Base-by-base conservation (phyloP, 2,329 filamentous ascomycete species). In the Aspergillus sp. region DNA sequence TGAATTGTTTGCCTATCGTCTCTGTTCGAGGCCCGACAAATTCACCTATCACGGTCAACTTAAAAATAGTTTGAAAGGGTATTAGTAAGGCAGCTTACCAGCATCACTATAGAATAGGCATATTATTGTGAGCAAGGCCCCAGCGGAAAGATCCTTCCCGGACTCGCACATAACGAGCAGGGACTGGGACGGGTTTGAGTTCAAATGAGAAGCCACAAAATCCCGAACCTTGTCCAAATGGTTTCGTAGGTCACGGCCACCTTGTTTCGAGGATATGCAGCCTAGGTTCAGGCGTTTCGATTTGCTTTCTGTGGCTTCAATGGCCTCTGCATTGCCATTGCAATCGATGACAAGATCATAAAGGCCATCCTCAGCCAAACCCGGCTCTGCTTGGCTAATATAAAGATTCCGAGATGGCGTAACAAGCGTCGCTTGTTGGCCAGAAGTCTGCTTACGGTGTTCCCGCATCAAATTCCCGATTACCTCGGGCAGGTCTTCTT, bases 101-200 rank as follows among this genome's bases (percentile, higher is more conserved):
- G 85, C 69, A 7, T 89, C 83, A 61, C 88, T 81, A 63, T 89
- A 89, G 62, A 88, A 87, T 22, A 87, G 81, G 71, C 93, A 97
- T 11, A 91, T 77, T 7, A 96, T 75, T 1, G 89, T 88, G 27
- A 98, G 82, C 0, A 90, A 86, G 0, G 88, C 82, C 3, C 91
- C 93, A 0, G 96, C 83, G 0, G 91, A 89, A 11, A 96, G 75
- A 68, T 98, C 93, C 67, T 85, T 90, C 1, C 91, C 93, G 0
- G 85, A 89, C 24, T 88, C 84, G 70, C 93, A 96, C 5, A 85
- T 84, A 5, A 96, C 74, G 2, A 91, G 66, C 40, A 84, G 69
- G 13, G 72, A 68, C 33, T 64, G 66, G 24, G 69, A 59, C 4
- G 71, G 57, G 55, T 74, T 60, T n/a, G 62, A 59, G 15, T 57